These are phyloP conservation scores for Phialophora verrucosa DNA, from an alignment of 2,329 filamentous ascomycete species.

Conservation along the genomic window DNA sequence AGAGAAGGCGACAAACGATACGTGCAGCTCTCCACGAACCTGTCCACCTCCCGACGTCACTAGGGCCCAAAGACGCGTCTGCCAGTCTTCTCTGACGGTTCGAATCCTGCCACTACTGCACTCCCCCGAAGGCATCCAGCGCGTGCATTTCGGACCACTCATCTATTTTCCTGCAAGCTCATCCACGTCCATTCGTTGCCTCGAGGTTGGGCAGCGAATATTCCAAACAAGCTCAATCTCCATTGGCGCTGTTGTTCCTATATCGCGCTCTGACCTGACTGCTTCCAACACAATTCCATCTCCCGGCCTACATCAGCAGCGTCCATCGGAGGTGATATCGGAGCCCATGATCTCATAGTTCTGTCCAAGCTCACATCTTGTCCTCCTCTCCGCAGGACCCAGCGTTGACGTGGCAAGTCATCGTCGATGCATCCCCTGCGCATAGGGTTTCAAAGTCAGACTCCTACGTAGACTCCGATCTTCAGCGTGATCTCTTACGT, in stretches of 20 bases:
- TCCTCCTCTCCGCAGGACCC: slow-evolving; percentile 3
- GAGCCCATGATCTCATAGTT: slow-evolving; percentile 31
- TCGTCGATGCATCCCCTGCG: slow-evolving; percentile 8
- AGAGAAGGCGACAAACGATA: slow-evolving; percentile 17
- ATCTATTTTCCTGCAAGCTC: slow-evolving; percentile 15
- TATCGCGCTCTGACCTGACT: slow-evolving; percentile 14
- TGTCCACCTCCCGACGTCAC: not conserved
- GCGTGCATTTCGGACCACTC: slow-evolving; percentile 25
- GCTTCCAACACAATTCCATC: slow-evolving; percentile 8
- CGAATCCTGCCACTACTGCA: slow-evolving; percentile 32
- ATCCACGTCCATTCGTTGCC: slow-evolving; percentile 31
- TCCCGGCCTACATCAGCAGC: slow-evolving; percentile 12
- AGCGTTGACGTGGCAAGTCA: slow-evolving; percentile 28
- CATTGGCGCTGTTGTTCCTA: slow-evolving; percentile 27
- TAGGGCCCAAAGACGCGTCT: slow-evolving; percentile 7
- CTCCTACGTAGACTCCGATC: slow-evolving; percentile 14
- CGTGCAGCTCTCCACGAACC: slow-evolving; percentile 11
- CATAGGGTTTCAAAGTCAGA: slow-evolving; percentile 4
- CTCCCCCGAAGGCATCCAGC: slow-evolving; percentile 14
- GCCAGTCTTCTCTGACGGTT: slow-evolving; percentile 15
- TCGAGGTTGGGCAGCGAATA: slow-evolving; percentile 35
- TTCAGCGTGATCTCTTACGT: slow-evolving; percentile 13
- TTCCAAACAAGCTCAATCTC: slow-evolving; percentile 11
- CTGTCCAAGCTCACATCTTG: not conserved
- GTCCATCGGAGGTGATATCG: slow-evolving; percentile 21